A percentile compares a stretch with the other conserved stretches of the same genome.
phyloP scores from a whole-genome alignment of 1,139 yeast species.

The Schwanniomyces etchellsii region DNA sequence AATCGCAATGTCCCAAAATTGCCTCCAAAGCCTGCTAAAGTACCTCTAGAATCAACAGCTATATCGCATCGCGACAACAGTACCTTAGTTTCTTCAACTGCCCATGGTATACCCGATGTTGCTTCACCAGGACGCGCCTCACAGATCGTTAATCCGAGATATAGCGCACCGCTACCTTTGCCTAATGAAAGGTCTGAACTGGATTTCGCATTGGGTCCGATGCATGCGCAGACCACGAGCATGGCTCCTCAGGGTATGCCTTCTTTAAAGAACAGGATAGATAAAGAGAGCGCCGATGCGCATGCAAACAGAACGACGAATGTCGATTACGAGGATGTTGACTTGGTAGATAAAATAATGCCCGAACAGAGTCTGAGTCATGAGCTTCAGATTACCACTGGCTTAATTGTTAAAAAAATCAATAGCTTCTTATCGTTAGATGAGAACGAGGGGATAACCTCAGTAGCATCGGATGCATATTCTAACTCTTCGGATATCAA shows the following conservation, averaged over 20 bases:
- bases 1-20: constrained; percentile 1
- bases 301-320: too few species aligned
- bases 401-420: neutral
- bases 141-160: constrained; percentile 10
- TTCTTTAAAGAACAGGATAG: neutral
- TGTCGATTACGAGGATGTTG: neutral
- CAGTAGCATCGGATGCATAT: neutral
- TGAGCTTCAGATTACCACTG: neutral
- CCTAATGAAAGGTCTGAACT: constrained; percentile 13
- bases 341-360: neutral
- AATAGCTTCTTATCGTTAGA: neutral
- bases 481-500: neutral
- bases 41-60: constrained; percentile 7
- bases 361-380: neutral
- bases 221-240: neutral
- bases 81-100: constrained; percentile 10
- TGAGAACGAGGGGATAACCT: neutral
- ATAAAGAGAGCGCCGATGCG: neutral
- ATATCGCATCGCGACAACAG: neutral
- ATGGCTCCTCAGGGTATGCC: too few species aligned
- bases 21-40: constrained; percentile 20
- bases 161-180: constrained; percentile 30
- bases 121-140: neutral
- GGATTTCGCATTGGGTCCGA: neutral
- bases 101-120: neutral